Percentiles rank a stretch among this genome's conserved stretches.
Conservation (phyloP, 2,329 filamentous ascomycete species). For the Cladosporium oxysporum region DNA sequence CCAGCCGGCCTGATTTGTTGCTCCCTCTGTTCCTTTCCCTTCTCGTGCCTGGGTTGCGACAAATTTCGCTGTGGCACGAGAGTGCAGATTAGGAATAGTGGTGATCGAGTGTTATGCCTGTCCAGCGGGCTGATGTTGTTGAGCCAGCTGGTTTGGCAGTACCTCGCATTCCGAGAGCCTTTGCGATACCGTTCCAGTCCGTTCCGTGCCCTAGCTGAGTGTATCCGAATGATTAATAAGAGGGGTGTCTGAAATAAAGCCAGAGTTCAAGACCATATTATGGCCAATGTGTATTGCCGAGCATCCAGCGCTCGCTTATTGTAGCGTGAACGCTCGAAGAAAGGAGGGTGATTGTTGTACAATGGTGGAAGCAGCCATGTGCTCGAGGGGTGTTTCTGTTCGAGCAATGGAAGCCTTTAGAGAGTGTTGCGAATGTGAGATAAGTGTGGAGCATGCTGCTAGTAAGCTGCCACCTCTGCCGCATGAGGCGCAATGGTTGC, state of each 20-base stretch:
- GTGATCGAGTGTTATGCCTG: constrained; percentile 5
- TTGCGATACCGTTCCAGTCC: constrained; percentile 15
- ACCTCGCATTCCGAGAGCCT: constrained; percentile 12
- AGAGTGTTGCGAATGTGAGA: constrained; percentile 10
- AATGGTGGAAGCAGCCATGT: neutral
- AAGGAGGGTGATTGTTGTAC: constrained; percentile 16
- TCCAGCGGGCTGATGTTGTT: constrained; percentile 10
- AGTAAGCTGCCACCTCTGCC: constrained; percentile 37
- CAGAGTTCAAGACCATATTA: neutral
- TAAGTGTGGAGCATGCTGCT: constrained; percentile 9
- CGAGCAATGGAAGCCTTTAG: neutral
- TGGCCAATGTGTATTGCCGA: constrained; percentile 1
- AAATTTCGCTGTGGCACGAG: constrained; percentile 12
- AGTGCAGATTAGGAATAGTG: constrained; percentile 9
- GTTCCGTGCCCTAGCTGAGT: constrained; percentile 6
- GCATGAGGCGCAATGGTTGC: constrained; percentile 30
- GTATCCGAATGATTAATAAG: constrained; percentile 20
- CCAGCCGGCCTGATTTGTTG: constrained; percentile 15
- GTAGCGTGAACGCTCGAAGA: constrained; percentile 14
- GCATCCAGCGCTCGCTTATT: constrained; percentile 17
- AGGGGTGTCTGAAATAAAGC: neutral
- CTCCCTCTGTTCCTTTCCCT: neutral
- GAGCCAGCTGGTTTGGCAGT: constrained; percentile 17
- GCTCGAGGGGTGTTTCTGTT: neutral
- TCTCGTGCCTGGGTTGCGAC: constrained; percentile 5